These are phyloP conservation scores for Cordyceps sp. DNA, from an alignment of 2,329 filamentous ascomycete genomes.

Conservation along the genomic window DNA sequence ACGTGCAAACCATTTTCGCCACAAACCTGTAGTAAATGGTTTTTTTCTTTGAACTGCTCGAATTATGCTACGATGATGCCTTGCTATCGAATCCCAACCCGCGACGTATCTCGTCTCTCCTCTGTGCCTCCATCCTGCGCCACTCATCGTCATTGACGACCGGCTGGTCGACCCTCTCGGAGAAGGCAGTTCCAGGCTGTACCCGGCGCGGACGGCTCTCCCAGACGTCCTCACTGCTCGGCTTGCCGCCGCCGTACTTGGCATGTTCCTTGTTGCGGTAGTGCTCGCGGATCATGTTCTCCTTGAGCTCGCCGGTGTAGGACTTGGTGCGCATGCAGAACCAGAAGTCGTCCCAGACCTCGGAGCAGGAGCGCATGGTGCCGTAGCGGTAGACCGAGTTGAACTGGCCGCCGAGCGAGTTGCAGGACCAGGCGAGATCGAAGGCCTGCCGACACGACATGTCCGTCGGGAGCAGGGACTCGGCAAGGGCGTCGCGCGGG, in stretches of 20 bases:
- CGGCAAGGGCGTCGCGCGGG: constrained; percentile 31
- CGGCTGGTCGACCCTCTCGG: constrained; percentile 19
- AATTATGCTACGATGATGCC: constrained; percentile 3
- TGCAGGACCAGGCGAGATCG: constrained; percentile 88
- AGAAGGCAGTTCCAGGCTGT: constrained; percentile 27
- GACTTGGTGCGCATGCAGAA: constrained; percentile 83
- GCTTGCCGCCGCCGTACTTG: constrained; percentile 43
- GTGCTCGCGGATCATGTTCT: constrained; percentile 45
- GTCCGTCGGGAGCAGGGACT: constrained; percentile 57
- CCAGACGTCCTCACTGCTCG: constrained; percentile 87
- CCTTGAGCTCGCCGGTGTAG: constrained; percentile 40
- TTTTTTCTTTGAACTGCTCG: too few relatives aligned
- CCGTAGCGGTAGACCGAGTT: constrained; percentile 84
- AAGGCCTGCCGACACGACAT: constrained; percentile 88
- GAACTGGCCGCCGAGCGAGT: constrained; percentile 80
- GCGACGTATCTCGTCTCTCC: constrained; percentile 18
- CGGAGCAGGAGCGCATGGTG: constrained; percentile 55
- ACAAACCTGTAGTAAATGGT: too few relatives aligned
- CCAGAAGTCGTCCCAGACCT: constrained; percentile 90
- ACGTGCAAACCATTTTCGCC: too few relatives aligned
- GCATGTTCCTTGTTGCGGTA: constrained; percentile 49
- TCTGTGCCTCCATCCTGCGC: constrained; percentile 15
- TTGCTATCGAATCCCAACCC: constrained; percentile 12
- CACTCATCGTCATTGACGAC: constrained; percentile 26
- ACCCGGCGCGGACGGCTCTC: constrained; percentile 50